These are phyloP conservation scores for Pyrenula massariospora DNA, from an alignment of 495 filamentous ascomycete genomes.

Conservation along the genomic window DNA sequence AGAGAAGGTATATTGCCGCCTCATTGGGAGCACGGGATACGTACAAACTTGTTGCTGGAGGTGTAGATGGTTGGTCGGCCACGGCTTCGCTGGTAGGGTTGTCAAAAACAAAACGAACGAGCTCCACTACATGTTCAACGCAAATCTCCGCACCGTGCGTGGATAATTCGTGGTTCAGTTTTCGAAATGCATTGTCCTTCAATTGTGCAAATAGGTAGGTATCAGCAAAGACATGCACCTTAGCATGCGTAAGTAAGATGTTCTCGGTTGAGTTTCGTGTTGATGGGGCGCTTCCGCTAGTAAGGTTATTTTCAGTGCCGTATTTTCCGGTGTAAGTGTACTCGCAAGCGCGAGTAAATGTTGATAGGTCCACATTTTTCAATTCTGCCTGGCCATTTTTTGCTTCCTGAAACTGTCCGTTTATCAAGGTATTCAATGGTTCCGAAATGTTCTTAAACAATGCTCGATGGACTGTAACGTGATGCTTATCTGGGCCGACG, in stretches of 20 bases:
- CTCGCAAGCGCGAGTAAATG: constrained; percentile 34
- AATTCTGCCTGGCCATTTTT: constrained; percentile 28
- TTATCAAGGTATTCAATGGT: constrained; percentile 34
- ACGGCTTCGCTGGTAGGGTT: neutral
- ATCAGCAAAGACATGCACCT: neutral
- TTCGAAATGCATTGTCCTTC: neutral
- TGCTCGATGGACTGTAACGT: constrained; percentile 34
- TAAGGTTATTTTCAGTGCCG: neutral
- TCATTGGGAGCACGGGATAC: no score
- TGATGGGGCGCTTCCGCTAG: neutral
- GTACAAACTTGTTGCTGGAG: no score
- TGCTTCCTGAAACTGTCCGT: constrained; percentile 31
- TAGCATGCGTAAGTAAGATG: neutral
- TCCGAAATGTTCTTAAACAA: constrained; percentile 34
- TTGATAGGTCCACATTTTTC: constrained; percentile 34
- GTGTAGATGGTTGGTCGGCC: no score
- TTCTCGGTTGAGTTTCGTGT: neutral
- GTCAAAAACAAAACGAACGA: neutral
- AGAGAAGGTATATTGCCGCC: no score
- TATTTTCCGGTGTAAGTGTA: constrained; percentile 41
- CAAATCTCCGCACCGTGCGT: neutral
- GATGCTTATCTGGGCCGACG: constrained; percentile 31
- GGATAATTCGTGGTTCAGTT: neutral
- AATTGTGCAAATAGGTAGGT: neutral
- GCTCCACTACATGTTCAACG: neutral